Evolutionary conservation across 345 rosid species (phyloP), one percentile per base, ranked within the genome.

Genomic region (Eutrema japonicum): DNA sequence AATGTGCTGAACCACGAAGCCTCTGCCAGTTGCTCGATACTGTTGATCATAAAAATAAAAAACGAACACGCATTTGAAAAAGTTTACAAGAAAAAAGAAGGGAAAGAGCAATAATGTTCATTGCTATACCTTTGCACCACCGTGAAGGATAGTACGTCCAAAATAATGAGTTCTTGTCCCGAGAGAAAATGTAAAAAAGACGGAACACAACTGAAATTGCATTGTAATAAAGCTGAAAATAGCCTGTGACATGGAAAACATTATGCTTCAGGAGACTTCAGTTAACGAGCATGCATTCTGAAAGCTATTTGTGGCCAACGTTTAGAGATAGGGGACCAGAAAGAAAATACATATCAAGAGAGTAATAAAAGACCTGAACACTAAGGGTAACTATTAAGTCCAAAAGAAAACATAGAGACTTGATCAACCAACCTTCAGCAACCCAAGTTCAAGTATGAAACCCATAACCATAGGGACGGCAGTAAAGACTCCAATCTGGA

Each of bases 381-480:
- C 14, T 46, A 64, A 43, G 13, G 16, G 40, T 41, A 51, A 60
- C 13, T 8, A 55, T 32, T 11, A 11, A 26, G 11, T 51, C 49
- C 59, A 59, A 57, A 45, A 47, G 32, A n/a, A 53, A 64, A 74
- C 47, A 42, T 45, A 73, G 27, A 46, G 69, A 66, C 69, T 53
- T 50, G 68, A 46, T 64, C 5, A 64, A 86, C 87, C 57, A 65
- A 91, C 99, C 96, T 95, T 72, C 78, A 95, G 82, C 83, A 95
- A 83, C 54, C 99, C 99, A 76, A 70, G 51, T 80, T 95, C 99
- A 78, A 95, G 96, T 74, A 95, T 88, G 83, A 95, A 95, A 61
- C 99, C 99, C 97, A 95, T 88, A 74, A 95, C 75, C 99, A 95
- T 95, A 54, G 99, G 99, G 51, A 95, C 93, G 2, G 99, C 99